Base-by-base conservation (phyloP, 768 basidiomycete genomes). In the Strobilomyces dryophilus region DNA sequence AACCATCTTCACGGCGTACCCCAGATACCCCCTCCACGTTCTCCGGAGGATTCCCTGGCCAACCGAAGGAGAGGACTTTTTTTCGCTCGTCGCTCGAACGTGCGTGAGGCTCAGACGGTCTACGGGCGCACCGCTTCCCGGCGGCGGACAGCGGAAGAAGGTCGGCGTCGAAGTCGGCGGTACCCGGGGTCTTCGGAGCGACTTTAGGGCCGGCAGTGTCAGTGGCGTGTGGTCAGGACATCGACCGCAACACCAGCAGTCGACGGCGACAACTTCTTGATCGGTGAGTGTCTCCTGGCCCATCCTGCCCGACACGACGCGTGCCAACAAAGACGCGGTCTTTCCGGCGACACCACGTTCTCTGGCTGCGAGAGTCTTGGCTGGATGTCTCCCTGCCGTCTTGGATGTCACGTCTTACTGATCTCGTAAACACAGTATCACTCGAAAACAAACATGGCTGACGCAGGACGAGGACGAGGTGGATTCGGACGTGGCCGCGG, bases 381-480 rank as follows among this genome's bases (percentile, higher is more conserved):
- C 66, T 84, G 84, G 84, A 85, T 85, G 75, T 59, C 45, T 37
- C n/a, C n/a, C 42, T 35, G 37, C 18, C 34, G 4, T 17, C 50
- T 53, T 61, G 70, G 82, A 82, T 84, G 74, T 72, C 69, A 59
- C 47, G n/a, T 14, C 47, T 52, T 60, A 57, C 60, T 67, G 64
- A 72, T 60, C 69, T 53, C 46, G 37, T 41, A 39, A 46, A 52
- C 46, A 34, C 45, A 70, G 73, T 56, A 64, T 59, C 52, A 50
- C 41, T 49, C 20, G 49, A 53, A 56, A 64, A 58, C 64, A 51
- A 56, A 62, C 42, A 92, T 92, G 90, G 90, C 92, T 77, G 92
- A 93, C 73, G 89, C 90, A 73, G 87, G 84, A 73, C 87, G 92
- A 71, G 90, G 90, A 71, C 89, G 95, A 65, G 94, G 95, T 69